Base-by-base conservation (phyloP, 768 basidiomycete genomes). In the Lactarius akahatsu region DNA sequence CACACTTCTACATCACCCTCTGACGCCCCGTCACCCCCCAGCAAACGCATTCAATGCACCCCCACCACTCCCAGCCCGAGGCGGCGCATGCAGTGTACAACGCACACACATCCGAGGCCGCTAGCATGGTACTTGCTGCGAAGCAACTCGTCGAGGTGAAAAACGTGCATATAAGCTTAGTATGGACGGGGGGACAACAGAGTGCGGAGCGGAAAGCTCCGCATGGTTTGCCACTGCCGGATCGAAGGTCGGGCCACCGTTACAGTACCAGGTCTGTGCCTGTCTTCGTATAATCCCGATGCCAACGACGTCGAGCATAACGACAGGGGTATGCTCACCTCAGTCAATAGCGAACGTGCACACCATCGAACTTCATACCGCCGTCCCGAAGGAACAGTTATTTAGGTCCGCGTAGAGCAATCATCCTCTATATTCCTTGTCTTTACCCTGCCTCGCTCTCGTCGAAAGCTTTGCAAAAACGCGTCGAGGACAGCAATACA, bases 1-100 rank as follows among this genome's bases (percentile, higher is more conserved):
- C 94, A 0, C 91, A 96, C 77, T 95, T 84, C 80, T 90, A 91
- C 79, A 89, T 98, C 72, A 96, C 94, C n/a, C 87, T 96, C 34
- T 84, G 85, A 13, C 90, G 95, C 62, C 96, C 94, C 5, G 88
- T 87, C 60, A 94, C 96, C 68, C 88, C 92, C 0, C 32, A 4
- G 89, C 3, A 79, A 85, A 65, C 82, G 82, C 71, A 85, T 87
- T 64, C 83, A 88, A 73, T 86, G 82, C 55, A 95, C 94, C 0
- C 81, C 95, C 55, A 81, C 83, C 20, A 9, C 32, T 32, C 32
- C 8, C 32, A 9, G 2, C 32, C 1, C 8, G 8, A 32, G 84
- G 75, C 80, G 90, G 64, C 85, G 94, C 43, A 84, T 90, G 93
- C 89, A 0, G 93, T 96, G 38, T 93, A 91, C 0, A 32, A 32